These are phyloP conservation scores for Nadsonia fulvescens DNA, from an alignment of 805 yeast genomes.

Conservation along the genomic window DNA sequence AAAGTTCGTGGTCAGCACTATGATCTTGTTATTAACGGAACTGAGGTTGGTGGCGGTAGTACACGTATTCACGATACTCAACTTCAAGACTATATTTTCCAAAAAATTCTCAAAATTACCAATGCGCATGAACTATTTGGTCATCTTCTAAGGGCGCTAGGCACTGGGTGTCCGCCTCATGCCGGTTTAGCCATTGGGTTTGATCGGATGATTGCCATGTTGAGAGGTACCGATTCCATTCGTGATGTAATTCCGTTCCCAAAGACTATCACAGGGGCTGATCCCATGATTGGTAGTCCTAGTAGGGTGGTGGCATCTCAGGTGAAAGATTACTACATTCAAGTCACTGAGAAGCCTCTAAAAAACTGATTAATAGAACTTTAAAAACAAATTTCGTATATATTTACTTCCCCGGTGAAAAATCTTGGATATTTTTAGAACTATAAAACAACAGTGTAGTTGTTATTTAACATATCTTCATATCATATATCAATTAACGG, in stretches of 20 bases:
- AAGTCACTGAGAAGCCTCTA: too few relatives aligned
- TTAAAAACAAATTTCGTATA: too few relatives aligned
- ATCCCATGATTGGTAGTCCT: constrained; percentile 79
- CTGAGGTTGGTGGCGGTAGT: constrained; percentile 95
- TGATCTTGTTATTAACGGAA: constrained; percentile 85
- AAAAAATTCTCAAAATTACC: constrained; percentile 38
- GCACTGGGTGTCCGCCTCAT: constrained; percentile 94
- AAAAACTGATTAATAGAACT: too few relatives aligned
- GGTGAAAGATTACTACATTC: constrained; percentile 37
- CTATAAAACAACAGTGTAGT: too few relatives aligned
- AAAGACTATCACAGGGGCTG: constrained; percentile 74
- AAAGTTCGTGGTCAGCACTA: constrained; percentile 76
- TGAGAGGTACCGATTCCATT: constrained; percentile 57
- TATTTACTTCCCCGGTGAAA: too few relatives aligned
- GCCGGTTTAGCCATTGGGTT: constrained; percentile 94
- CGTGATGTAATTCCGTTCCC: constrained; percentile 95
- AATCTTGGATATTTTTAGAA: too few relatives aligned
- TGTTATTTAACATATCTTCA: too few relatives aligned
- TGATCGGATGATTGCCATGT: constrained; percentile 84
- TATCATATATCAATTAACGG: too few relatives aligned
- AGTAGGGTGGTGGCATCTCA: constrained; percentile 34
- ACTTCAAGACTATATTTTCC: constrained; percentile 57
- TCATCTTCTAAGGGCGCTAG: constrained; percentile 65
- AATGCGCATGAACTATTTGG: constrained; percentile 56
- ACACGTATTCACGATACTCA: constrained; percentile 79